Percentiles rank a stretch among this genome's conserved stretches.
Conservation (phyloP, 2,329 filamentous ascomycete genomes). For the Neophaeococcomyces mojaviensis region DNA sequence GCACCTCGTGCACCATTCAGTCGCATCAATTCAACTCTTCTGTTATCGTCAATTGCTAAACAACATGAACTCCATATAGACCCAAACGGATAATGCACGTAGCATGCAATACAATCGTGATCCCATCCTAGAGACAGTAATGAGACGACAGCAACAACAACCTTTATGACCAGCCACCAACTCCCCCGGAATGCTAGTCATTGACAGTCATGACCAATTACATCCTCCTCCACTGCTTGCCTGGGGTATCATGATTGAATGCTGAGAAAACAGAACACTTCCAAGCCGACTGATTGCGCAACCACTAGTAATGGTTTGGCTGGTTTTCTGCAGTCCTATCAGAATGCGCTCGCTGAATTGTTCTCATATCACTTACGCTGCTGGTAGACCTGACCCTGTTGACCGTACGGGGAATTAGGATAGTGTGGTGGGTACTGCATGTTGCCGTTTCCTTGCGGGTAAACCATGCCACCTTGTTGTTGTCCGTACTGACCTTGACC, state of each 20-base stretch:
- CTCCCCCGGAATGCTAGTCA: slow-evolving; percentile 5
- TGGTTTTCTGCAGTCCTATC: slow-evolving; percentile 7
- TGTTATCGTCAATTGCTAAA: too few species aligned
- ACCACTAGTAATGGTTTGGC: slow-evolving; percentile 6
- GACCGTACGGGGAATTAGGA: slow-evolving; percentile 42
- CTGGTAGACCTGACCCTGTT: slow-evolving; percentile 43
- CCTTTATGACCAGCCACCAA: slow-evolving; percentile 3
- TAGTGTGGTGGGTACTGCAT: slow-evolving; percentile 41
- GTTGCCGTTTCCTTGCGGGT: slow-evolving; percentile 40
- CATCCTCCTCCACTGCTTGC: slow-evolving; percentile 8
- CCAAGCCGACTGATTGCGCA: background rate
- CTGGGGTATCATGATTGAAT: slow-evolving; percentile 9
- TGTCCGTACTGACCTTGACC: slow-evolving; percentile 56
- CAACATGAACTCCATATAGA: too few species aligned
- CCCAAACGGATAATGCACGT: background rate
- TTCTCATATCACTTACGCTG: slow-evolving; percentile 38
- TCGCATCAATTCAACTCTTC: too few species aligned
- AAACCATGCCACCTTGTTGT: slow-evolving; percentile 38
- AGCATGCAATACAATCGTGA: background rate
- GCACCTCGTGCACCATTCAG: too few species aligned
- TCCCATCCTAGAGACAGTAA: slow-evolving; percentile 1
- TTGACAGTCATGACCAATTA: slow-evolving; percentile 5
- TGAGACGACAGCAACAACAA: background rate
- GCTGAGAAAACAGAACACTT: background rate
- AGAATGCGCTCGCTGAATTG: background rate